Percentiles rank a stretch among this genome's conserved stretches.
phyloP scores from a whole-genome alignment of 2,329 filamentous ascomycete species.

The Monosporascus ibericus region DNA sequence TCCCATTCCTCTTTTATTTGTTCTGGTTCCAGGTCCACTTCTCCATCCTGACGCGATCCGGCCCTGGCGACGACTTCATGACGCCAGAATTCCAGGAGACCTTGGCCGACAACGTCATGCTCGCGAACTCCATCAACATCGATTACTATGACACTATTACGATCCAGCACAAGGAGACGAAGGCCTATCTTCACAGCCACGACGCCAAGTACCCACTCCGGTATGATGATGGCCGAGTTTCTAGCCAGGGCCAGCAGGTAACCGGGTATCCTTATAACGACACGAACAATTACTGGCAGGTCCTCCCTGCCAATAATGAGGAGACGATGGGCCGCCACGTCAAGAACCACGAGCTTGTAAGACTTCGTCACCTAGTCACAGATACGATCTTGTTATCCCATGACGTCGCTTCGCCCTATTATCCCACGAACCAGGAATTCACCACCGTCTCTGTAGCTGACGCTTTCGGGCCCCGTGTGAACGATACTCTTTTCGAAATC shows the following conservation, averaged over 20 bases:
- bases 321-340: constrained; percentile 58
- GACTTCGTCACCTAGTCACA: constrained; percentile 80
- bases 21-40: constrained; percentile 99
- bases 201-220: constrained; percentile 81
- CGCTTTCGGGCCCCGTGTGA: constrained; percentile 66
- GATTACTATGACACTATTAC: constrained; percentile 87
- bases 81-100: constrained; percentile 97
- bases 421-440: constrained; percentile 97
- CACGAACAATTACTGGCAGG: constrained; percentile 98
- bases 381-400: constrained; percentile 85
- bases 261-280: constrained; percentile 98
- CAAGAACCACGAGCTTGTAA: constrained; percentile 77
- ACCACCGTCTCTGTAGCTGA: constrained; percentile 72
- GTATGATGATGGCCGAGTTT: constrained; percentile 95
- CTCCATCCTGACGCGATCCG: constrained; percentile 77
- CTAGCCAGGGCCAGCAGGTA: constrained; percentile 95
- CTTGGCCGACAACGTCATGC: constrained; percentile 88
- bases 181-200: constrained; percentile 93
- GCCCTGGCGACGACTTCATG: constrained; percentile 98
- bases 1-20: constrained; percentile 95
- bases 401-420: constrained; percentile 94
- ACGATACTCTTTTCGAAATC: constrained; percentile 91
- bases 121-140: constrained; percentile 76
- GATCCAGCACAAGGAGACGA: constrained; percentile 94
- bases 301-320: constrained; percentile 64